Base-by-base conservation (phyloP, 257 asterid species). In the Craterostigma plantagineum region DNA sequence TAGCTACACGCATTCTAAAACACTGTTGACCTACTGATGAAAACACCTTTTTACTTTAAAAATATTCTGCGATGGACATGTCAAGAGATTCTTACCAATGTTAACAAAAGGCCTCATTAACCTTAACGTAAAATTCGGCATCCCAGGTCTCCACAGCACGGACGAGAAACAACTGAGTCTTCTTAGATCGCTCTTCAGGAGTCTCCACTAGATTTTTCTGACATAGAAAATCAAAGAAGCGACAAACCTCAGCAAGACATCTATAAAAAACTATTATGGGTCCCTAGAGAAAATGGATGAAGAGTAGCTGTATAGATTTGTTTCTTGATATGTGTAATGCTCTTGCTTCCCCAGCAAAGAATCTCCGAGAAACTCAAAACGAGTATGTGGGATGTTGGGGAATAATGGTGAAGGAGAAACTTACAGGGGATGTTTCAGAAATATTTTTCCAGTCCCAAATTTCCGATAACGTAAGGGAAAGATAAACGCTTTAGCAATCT, bases 61-160 rank as follows among this genome's bases (percentile, higher is more conserved):
- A 14, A 27, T 30, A 18, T 37, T 15, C 46, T 36, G 9, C 18
- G 38, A 33, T 45, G 36, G 15, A 57, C 13, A 39, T 16, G 33
- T 47, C 16, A 36, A 34, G 43, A n/a, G 49, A 43, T 47, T 38
- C 52, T 10, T 77, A 81, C 94, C 96, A 45, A 86, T 75, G 59
- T 86, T 71, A 45, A 77, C 65, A 65, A 70, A 81, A 55, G 75
- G 77, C 86, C 56, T 86, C 96, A 51, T 71, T 81, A 61, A 74
- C 69, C 81, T 86, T 81, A 40, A 47, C 66, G 49, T 70, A 86
- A 58, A 81, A 86, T 46, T 77, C 94, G 33, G 96, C 83, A 68
- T 75, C 90, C 96, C 96, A 81, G 16, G 66, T 71, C 56, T 75
- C 83, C 54, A 71, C 91, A 35, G 94, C 94, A 62, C 70, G 71